Conservation (phyloP, 345 rosid species). For the Citrus unshiu region DNA sequence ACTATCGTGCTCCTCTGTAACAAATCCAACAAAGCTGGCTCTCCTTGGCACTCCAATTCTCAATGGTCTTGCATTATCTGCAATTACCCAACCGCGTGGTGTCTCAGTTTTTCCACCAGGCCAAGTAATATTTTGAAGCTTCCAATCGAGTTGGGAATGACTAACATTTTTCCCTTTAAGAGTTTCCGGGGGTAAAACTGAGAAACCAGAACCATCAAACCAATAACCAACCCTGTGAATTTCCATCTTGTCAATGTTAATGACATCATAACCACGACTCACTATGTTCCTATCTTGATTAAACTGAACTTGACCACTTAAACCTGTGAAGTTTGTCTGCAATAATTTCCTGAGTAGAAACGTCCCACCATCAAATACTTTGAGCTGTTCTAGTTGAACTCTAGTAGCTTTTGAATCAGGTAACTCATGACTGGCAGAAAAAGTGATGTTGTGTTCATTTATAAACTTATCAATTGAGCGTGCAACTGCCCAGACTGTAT, state of each 20-base stretch:
- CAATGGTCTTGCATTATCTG: constrained; percentile 54
- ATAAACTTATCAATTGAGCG: constrained; percentile 47
- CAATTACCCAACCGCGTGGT: constrained; percentile 90
- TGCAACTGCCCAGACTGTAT: constrained; percentile 84
- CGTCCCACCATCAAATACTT: constrained; percentile 56
- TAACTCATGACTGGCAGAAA: constrained; percentile 44
- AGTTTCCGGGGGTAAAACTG: constrained; percentile 45
- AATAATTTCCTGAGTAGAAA: constrained; percentile 41
- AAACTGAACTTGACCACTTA: constrained; percentile 63
- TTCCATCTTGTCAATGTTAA: constrained; percentile 47
- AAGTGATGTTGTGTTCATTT: constrained; percentile 44
- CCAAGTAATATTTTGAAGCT: constrained; percentile 62
- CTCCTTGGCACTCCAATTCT: constrained; percentile 79
- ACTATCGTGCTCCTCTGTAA: constrained; percentile 40
- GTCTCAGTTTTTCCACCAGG: constrained; percentile 64
- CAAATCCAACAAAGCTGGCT: constrained; percentile 74
- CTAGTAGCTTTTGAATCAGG: constrained; percentile 19
- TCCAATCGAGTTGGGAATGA: constrained; percentile 34
- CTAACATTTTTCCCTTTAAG: constrained; percentile 18
- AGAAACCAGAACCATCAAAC: constrained; percentile 51
- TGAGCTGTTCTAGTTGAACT: constrained; percentile 47
- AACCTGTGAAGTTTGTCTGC: constrained; percentile 69
- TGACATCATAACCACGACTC: constrained; percentile 63
- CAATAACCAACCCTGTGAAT: constrained; percentile 65
- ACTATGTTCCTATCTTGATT: constrained; percentile 42